Base-by-base conservation (phyloP, 2,329 filamentous ascomycete genomes). In the Chalara sp. region DNA sequence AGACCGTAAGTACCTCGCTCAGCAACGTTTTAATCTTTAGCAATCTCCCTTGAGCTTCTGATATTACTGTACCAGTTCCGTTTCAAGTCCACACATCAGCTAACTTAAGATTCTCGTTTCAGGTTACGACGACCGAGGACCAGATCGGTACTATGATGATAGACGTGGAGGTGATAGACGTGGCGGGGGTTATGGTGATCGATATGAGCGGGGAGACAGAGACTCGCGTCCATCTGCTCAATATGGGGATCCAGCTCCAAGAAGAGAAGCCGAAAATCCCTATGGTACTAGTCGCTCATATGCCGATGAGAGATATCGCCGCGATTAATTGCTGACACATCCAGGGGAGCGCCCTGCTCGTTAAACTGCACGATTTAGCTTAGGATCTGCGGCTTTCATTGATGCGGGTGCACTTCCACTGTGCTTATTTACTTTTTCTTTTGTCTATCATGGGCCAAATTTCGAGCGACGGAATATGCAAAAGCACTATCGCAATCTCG, bases 131-230 rank as follows among this genome's bases (percentile, higher is more conserved):
- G 43, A 31, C 43, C 30, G 30, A 10, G 28, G 13, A 21, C 43
- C 43, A 54, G 69, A 72, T 30, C 58, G 63, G 45, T 66, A 66
- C 48, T 58, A 52, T 44, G 58, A 59, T 46, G 55, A 79, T 40
- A 74, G 77, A 32, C 59, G 60, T 51, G 73, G 78, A 54, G 72
- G 71, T 44, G 66, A 45, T 28, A 28, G 43, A 31, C 43, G 67
- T 41, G 70, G 72, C 49, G 72, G 61, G 49, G 63, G 64, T 44
- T 73, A 73, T 52, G 72, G 77, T 13, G 64, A 65, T 31, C 69
- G 71, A 52, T 72, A 77, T 53, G 76, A 80, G 48, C 73, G 75
- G 50, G 65, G 68, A 58, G 60, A 68, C 60, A 69, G 70, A 51
- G 70, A 72, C 52, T 60, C 57, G 53, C 56, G 62, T 50, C 67